Evolutionary conservation across 257 asterid species (phyloP).

Genomic region (Verbena officinalis): DNA sequence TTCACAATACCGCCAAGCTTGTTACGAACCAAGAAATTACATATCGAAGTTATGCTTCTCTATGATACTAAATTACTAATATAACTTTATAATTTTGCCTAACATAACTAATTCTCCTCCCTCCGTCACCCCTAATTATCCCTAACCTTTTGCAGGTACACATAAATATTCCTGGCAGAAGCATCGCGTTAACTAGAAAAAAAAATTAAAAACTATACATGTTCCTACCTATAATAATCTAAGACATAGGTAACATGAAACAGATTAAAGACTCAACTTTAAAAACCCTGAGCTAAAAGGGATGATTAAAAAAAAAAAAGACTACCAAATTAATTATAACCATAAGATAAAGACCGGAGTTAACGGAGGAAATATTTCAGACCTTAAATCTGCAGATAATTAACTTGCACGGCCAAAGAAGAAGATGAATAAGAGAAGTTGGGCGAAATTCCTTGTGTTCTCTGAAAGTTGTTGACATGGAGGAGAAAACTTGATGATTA

Average conservation of each 20-base stretch:
- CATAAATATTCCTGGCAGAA: not conserved
- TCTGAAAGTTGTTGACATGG: slow-evolving; percentile 28
- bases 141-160: not conserved
- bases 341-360: not conserved
- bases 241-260: slow-evolving; percentile 14
- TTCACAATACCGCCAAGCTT: not conserved
- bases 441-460: slow-evolving; percentile 19
- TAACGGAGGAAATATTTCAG: not conserved
- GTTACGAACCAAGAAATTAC: not conserved
- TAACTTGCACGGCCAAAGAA: slow-evolving; percentile 13
- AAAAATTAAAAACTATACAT: not conserved
- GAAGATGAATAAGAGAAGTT: slow-evolving; percentile 28
- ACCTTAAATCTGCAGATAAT: slow-evolving; percentile 33
- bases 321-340: not conserved
- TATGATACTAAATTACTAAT: slow-evolving; percentile 1
- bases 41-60: not conserved
- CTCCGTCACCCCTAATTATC: slow-evolving; percentile 15
- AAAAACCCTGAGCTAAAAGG: not conserved
- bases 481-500: slow-evolving; percentile 13
- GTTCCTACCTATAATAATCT: not conserved
- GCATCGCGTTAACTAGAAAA: not conserved
- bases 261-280: slow-evolving; percentile 1
- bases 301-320: not conserved
- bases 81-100: not conserved
- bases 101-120: not conserved